Conservation (phyloP, 2,329 filamentous ascomycete species). For the Colletotrichum paranaense region DNA sequence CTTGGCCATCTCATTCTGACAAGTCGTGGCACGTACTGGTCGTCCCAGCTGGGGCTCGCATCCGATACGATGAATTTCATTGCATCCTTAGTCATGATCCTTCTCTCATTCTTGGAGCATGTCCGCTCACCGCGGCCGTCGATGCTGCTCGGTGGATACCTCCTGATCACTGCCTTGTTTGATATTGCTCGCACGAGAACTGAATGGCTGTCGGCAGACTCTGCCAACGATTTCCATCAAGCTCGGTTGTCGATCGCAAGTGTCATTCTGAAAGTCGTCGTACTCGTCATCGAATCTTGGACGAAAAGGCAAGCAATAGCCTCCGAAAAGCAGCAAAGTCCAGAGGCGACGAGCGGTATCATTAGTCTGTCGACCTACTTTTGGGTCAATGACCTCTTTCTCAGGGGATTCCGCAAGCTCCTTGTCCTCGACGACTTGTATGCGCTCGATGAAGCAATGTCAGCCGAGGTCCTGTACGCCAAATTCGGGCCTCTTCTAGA, state of each 20-base stretch:
- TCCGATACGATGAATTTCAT: slow-evolving; percentile 43
- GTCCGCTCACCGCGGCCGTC: slow-evolving; percentile 42
- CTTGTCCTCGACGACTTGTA: slow-evolving; percentile 44
- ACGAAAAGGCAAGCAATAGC: slow-evolving; percentile 34
- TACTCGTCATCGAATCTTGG: slow-evolving; percentile 38
- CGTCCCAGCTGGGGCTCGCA: slow-evolving; percentile 23
- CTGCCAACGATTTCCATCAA: neutral
- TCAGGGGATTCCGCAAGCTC: slow-evolving; percentile 45
- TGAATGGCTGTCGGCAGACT: slow-evolving; percentile 9
- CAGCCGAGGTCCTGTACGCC: slow-evolving; percentile 8
- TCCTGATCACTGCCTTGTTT: slow-evolving; percentile 4
- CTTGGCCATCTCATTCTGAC: slow-evolving; percentile 8
- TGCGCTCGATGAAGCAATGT: slow-evolving; percentile 34
- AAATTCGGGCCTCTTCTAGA: slow-evolving; percentile 3
- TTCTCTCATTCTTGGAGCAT: slow-evolving; percentile 45
- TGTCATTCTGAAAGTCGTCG: slow-evolving; percentile 36
- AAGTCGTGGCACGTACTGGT: slow-evolving; percentile 14
- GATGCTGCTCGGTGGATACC: slow-evolving; percentile 20
- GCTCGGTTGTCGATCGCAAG: slow-evolving; percentile 33
- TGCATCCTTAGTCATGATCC: slow-evolving; percentile 41
- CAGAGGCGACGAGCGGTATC: slow-evolving; percentile 47
- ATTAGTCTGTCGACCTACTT: slow-evolving; percentile 44
- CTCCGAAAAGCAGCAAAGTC: slow-evolving; percentile 48
- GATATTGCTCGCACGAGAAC: slow-evolving; percentile 10
- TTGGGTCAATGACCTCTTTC: slow-evolving; percentile 49